Percentiles rank a stretch among this genome's conserved stretches.
Evolutionary conservation across 208 protist species (phyloP).

Genomic region (Vickermania ingenoplastis): DNA sequence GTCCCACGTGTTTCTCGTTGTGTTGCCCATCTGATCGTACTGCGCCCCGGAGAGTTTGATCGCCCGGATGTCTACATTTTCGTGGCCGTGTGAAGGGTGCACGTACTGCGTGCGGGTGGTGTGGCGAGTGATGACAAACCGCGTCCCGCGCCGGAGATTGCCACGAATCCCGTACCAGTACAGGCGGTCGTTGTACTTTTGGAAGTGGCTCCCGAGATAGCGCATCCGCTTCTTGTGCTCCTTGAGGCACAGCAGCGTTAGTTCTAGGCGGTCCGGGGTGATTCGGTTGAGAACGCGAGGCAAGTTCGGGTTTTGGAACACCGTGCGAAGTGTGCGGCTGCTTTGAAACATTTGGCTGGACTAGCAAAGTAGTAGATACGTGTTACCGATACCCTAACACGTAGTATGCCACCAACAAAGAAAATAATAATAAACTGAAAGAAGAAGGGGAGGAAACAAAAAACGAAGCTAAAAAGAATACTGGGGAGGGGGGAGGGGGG

Average conservation of each 20-base stretch:
- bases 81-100: slow-evolving; percentile 31
- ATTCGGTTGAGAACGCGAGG: slow-evolving; percentile 60
- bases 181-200: slow-evolving; percentile 61
- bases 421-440: too few species aligned
- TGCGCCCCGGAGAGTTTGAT: slow-evolving; percentile 42
- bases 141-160: slow-evolving; percentile 19
- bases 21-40: slow-evolving; percentile 61
- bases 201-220: slow-evolving; percentile 59
- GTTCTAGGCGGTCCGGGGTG: slow-evolving; percentile 53
- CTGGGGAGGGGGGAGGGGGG: too few species aligned
- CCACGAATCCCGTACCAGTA: slow-evolving; percentile 23
- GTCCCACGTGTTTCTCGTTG: slow-evolving; percentile 57
- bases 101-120: slow-evolving; percentile 52
- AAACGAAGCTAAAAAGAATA: too few species aligned
- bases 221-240: slow-evolving; percentile 68
- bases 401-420: too few species aligned
- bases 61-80: slow-evolving; percentile 47
- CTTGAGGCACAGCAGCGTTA: slow-evolving; percentile 40
- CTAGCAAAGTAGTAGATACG: background rate
- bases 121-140: slow-evolving; percentile 60
- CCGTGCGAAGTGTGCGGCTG: background rate
- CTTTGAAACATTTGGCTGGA: background rate
- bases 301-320: slow-evolving; percentile 36
- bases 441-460: too few species aligned
- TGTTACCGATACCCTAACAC: too few species aligned